These are phyloP conservation scores for Phaseolus coccineus DNA, from an alignment of 331 rosid species.

Conservation along the genomic window DNA sequence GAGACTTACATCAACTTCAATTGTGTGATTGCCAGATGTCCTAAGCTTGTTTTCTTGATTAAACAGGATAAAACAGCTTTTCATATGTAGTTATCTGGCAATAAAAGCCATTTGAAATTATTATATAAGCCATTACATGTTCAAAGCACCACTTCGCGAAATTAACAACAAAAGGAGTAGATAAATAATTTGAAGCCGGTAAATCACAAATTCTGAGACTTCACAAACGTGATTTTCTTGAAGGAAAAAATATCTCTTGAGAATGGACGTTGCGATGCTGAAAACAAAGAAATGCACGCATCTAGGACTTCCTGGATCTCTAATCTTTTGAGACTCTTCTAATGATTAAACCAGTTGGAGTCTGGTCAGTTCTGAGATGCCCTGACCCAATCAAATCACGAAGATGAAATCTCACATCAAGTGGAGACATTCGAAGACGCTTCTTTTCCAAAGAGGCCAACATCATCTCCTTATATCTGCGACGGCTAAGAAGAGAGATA, in stretches of 20 bases:
- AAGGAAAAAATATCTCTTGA: background rate
- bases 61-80: conserved; percentile 26
- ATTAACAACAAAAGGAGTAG: conserved; percentile 30
- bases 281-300: conserved; percentile 12
- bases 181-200: conserved; percentile 30
- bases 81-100: conserved; percentile 18
- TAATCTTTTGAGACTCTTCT: conserved; percentile 76
- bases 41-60: conserved; percentile 36
- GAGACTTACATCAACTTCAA: conserved; percentile 38
- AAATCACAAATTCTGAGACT: background rate
- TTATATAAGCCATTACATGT: conserved; percentile 30
- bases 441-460: conserved; percentile 77
- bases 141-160: conserved; percentile 43
- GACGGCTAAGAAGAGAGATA: conserved; percentile 75
- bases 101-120: conserved; percentile 29
- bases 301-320: conserved; percentile 42
- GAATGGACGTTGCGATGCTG: background rate
- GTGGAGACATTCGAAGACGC: conserved; percentile 74
- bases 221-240: background rate
- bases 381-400: conserved; percentile 95
- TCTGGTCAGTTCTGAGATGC: conserved; percentile 65
- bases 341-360: conserved; percentile 77
- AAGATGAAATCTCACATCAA: conserved; percentile 87
- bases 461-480: conserved; percentile 82
- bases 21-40: conserved; percentile 31